Conservation (phyloP, 2,329 filamentous ascomycete species). For the Pyricularia sp. region DNA sequence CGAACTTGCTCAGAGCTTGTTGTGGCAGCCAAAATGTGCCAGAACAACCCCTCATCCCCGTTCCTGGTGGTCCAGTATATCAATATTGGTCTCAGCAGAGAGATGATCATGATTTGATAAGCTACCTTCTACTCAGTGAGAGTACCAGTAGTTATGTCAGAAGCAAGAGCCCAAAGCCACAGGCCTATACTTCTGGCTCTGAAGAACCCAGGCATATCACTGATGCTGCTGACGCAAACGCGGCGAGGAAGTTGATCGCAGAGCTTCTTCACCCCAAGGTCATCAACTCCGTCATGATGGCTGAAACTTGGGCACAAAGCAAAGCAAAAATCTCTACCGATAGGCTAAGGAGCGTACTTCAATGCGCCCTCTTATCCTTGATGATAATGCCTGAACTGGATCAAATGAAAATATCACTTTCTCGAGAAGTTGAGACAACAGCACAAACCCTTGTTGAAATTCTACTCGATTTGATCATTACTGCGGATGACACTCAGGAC, state of each 20-base stretch:
- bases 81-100: conserved; percentile 33
- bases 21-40: conserved; percentile 36
- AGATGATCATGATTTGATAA: conserved; percentile 29
- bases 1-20: conserved; percentile 57
- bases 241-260: conserved; percentile 36
- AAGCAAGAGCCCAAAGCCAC: not conserved
- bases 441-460: conserved; percentile 28
- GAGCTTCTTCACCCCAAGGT: conserved; percentile 42
- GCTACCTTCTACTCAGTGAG: conserved; percentile 38
- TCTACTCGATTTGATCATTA: conserved; percentile 25
- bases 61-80: conserved; percentile 33
- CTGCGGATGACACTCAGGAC: conserved; percentile 29
- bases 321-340: conserved; percentile 34
- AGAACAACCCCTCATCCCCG: conserved; percentile 17
- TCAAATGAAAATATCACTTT: conserved; percentile 33
- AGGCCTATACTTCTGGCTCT: not conserved
- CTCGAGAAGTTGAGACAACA: conserved; percentile 31
- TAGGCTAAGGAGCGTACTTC: conserved; percentile 37
- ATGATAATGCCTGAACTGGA: conserved; percentile 34
- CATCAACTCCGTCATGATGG: conserved; percentile 32
- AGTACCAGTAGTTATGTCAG: not conserved
- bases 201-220: conserved; percentile 12
- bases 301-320: conserved; percentile 31
- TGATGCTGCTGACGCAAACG: conserved; percentile 25
- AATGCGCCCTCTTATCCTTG: conserved; percentile 30